These are phyloP conservation scores for Phytophthora cryptogea DNA, from an alignment of 352 stramenopile genomes.

Conservation along the genomic window DNA sequence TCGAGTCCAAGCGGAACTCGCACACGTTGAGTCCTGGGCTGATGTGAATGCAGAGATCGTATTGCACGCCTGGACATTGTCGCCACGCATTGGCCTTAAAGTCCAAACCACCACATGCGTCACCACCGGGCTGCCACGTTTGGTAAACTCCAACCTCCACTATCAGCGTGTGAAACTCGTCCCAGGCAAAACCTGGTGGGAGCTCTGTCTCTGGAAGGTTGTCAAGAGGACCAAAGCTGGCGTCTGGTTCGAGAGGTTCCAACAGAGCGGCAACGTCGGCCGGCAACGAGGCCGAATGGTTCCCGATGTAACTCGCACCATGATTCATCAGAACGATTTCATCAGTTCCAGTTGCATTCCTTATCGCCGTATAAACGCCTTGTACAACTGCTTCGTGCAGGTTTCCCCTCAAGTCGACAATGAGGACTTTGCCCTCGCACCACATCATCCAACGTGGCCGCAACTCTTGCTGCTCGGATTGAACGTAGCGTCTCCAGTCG, in stretches of 20 bases:
- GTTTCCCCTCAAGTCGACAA: not conserved
- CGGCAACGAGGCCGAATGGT: not conserved
- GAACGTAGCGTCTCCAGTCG: slow-evolving; percentile 10
- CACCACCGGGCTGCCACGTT: not conserved
- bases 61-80: slow-evolving; percentile 7
- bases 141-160: slow-evolving; percentile 8
- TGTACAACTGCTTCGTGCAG: not conserved
- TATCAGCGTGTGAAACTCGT: slow-evolving; percentile 6
- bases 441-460: slow-evolving; percentile 1
- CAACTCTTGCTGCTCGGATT: slow-evolving; percentile 5
- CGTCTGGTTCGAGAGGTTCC: not conserved
- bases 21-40: not conserved
- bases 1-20: slow-evolving; percentile 16
- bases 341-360: not conserved
- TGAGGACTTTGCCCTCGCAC: slow-evolving; percentile 2
- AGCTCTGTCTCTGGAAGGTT: not conserved
- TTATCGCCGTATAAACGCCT: not conserved
- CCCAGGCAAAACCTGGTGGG: not conserved
- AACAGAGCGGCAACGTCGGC: not conserved
- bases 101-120: not conserved
- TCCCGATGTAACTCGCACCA: slow-evolving; percentile 2
- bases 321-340: not conserved
- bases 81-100: slow-evolving; percentile 8
- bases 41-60: slow-evolving; percentile 6
- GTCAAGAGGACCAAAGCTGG: slow-evolving; percentile 3